Conservation (phyloP, 352 stramenopile genomes). For the Hyaloperonospora brassicae region DNA sequence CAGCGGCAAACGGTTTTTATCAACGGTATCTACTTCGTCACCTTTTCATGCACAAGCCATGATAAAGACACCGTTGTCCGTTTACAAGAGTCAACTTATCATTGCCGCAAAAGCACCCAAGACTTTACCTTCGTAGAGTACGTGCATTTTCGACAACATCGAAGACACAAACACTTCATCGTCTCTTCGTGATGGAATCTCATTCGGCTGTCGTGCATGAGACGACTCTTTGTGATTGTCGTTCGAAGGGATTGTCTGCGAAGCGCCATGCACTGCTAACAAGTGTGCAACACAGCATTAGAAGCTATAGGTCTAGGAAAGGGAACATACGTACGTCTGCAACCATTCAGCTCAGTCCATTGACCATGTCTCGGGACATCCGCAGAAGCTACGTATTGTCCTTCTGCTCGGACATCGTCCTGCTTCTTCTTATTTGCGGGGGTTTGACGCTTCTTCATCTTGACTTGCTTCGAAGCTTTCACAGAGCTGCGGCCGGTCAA, state of each 20-base stretch:
- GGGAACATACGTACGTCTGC: slow-evolving; percentile 7
- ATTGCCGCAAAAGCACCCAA: not conserved
- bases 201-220: not conserved
- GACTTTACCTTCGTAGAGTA: not conserved
- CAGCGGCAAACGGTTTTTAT: not conserved
- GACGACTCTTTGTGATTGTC: not conserved
- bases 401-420: slow-evolving; percentile 5
- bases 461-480: not conserved
- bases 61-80: not conserved
- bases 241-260: not conserved
- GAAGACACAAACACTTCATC: not conserved
- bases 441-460: slow-evolving; percentile 12
- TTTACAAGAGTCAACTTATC: not conserved
- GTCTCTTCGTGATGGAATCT: not conserved
- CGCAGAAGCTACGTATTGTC: slow-evolving; percentile 1
- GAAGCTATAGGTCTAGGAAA: not conserved
- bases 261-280: slow-evolving; percentile 1
- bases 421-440: slow-evolving; percentile 13
- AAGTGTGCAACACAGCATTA: not conserved
- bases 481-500: not conserved
- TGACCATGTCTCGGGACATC: not conserved
- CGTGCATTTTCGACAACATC: not conserved
- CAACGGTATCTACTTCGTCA: not conserved
- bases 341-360: not conserved
- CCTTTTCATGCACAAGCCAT: not conserved